Evolutionary conservation across 169 alveolate genomes (phyloP).

Genomic region (Plasmodium coatneyi): DNA sequence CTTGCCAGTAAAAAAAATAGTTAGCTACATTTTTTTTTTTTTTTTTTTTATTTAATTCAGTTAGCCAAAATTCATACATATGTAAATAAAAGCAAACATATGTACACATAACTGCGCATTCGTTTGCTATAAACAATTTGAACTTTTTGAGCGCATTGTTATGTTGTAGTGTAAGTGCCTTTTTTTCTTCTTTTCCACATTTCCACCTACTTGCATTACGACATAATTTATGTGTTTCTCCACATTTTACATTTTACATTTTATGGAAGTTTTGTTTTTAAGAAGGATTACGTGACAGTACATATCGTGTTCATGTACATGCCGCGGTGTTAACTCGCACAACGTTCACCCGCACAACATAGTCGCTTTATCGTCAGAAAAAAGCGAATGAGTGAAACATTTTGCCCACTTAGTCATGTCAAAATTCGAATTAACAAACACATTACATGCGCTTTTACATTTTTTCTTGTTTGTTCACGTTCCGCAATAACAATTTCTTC

Average conservation of each 20-base stretch:
- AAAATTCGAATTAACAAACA: neutral
- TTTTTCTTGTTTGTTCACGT: constrained; percentile 69
- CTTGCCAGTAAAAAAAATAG: neutral
- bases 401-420: neutral
- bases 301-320: constrained; percentile 3
- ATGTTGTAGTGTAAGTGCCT: constrained; percentile 16
- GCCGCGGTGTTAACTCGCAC: neutral
- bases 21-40: constrained; percentile 5
- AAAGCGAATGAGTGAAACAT: constrained; percentile 11
- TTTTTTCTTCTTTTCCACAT: neutral
- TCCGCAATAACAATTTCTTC: constrained; percentile 31
- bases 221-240: constrained; percentile 5
- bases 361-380: neutral
- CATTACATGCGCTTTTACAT: neutral
- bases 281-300: constrained; percentile 20
- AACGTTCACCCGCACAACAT: constrained; percentile 13
- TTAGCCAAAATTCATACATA: constrained; percentile 14
- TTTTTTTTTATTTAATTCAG: constrained; percentile 19
- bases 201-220: neutral
- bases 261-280: constrained; percentile 53
- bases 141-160: constrained; percentile 13
- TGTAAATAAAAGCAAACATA: neutral
- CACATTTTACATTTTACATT: constrained; percentile 6
- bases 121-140: neutral
- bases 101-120: constrained; percentile 11